Evolutionary conservation across 345 rosid genomes (phyloP), one percentile per base, ranked within the genome.

Genomic region (Carallia pectinifolia): DNA sequence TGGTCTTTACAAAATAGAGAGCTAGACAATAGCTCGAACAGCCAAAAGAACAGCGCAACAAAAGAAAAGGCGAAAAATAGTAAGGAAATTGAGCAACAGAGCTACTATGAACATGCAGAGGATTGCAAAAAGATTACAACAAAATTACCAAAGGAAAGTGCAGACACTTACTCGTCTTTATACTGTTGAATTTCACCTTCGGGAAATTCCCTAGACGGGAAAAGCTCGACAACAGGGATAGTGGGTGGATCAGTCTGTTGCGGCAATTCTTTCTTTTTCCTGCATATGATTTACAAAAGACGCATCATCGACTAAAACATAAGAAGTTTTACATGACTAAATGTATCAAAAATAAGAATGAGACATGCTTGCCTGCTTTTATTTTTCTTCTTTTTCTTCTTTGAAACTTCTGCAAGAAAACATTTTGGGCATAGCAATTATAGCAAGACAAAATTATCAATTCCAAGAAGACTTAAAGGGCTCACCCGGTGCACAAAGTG

Each of bases 151-250:
- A n/a, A 75, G 67, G 52, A 30, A 62, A 31, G 33, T 34, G 4
- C 6, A 55, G 65, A 70, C 39, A 86, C 99, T 90, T 77, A 90
- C 97, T 95, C 91, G 44, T 92, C 99, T 80, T 88, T 90, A 76
- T 89, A 90, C 56, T 92, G 94, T 64, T 95, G 98, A 77, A 90
- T 87, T 95, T 95, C 98, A 78, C 99, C 99, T 84, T 90, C 97
- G 48, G 97, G 98, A 79, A 92, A 95, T 62, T 92, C 97, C 27
- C 90, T 96, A 66, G 97, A 89, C n/a, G 90, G 97, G 56, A 92
- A 95, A 56, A 95, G 96, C 52, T 90, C 86, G 70, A 36, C 62
- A 40, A 92, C 79, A 58, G 99, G 91, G 27, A 90, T 82, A 6
- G 97, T 77, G 58, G 98, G 99, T 58, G 97, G 99, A 78, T 90